Evolutionary conservation across 2,329 filamentous ascomycete species (phyloP).

Genomic region (Gnomoniopsis smithogilvyi): DNA sequence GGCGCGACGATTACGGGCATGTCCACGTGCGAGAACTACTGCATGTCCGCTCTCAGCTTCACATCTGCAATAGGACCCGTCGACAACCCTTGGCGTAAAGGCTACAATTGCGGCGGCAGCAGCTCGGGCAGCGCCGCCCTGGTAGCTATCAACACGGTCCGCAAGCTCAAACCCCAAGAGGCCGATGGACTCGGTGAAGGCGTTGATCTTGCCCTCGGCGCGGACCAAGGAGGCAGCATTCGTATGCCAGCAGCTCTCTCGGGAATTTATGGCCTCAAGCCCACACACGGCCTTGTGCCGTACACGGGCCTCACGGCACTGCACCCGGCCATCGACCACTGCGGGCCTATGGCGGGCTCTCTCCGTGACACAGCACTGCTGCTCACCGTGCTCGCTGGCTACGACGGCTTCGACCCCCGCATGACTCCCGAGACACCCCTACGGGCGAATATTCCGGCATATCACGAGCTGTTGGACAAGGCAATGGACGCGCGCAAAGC

Average conservation of each 20-base stretch:
- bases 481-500: slow-evolving; percentile 20
- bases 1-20: slow-evolving; percentile 19
- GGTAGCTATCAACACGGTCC: slow-evolving; percentile 21
- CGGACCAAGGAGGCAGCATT: slow-evolving; percentile 36
- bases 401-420: slow-evolving; percentile 45
- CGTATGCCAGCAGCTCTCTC: slow-evolving; percentile 36
- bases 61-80: slow-evolving; percentile 20
- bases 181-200: slow-evolving; percentile 22
- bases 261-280: slow-evolving; percentile 42
- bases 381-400: slow-evolving; percentile 39
- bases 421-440: slow-evolving; percentile 36
- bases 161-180: background rate
- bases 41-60: slow-evolving; percentile 19
- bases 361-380: slow-evolving; percentile 39
- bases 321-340: slow-evolving; percentile 40
- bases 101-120: slow-evolving; percentile 19
- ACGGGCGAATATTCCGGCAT: slow-evolving; percentile 28
- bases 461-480: slow-evolving; percentile 26
- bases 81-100: slow-evolving; percentile 19
- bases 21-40: slow-evolving; percentile 22
- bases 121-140: slow-evolving; percentile 34
- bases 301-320: slow-evolving; percentile 44
- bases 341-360: slow-evolving; percentile 41
- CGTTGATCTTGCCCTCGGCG: slow-evolving; percentile 33
- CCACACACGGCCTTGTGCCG: slow-evolving; percentile 45